Evolutionary conservation across 495 filamentous ascomycete genomes (phyloP).

Genomic region (Tuber magnatum): DNA sequence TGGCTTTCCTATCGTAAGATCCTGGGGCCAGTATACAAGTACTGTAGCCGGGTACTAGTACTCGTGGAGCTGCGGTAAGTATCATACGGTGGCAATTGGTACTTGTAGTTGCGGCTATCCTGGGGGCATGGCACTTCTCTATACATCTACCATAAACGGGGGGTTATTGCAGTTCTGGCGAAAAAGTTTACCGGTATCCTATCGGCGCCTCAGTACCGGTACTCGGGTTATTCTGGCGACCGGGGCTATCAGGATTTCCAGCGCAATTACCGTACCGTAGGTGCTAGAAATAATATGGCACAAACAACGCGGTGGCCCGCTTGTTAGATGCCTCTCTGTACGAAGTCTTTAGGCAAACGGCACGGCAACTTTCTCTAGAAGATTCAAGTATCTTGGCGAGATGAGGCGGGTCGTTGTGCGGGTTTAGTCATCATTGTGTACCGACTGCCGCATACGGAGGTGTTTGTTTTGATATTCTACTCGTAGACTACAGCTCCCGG

Average conservation of each 20-base stretch:
- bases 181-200: too few relatives aligned
- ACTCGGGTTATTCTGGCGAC: background rate
- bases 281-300: background rate
- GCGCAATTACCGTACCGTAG: background rate
- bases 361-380: background rate
- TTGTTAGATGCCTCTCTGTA: background rate
- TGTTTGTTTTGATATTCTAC: conserved; percentile 24
- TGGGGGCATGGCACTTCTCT: background rate
- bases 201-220: too few relatives aligned
- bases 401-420: background rate
- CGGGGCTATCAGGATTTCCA: background rate
- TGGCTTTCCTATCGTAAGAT: background rate
- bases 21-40: background rate
- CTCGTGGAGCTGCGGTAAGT: too few relatives aligned
- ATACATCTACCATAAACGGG: background rate
- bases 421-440: background rate
- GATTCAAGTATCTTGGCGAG: background rate
- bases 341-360: background rate
- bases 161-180: background rate
- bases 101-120: too few relatives aligned
- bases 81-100: too few relatives aligned
- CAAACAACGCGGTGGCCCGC: too few relatives aligned
- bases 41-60: too few relatives aligned
- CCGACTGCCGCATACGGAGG: background rate
- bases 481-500: too few relatives aligned